Base-by-base conservation (phyloP, 2,329 filamentous ascomycete species). In the Allantophomopsis lycopodina region DNA sequence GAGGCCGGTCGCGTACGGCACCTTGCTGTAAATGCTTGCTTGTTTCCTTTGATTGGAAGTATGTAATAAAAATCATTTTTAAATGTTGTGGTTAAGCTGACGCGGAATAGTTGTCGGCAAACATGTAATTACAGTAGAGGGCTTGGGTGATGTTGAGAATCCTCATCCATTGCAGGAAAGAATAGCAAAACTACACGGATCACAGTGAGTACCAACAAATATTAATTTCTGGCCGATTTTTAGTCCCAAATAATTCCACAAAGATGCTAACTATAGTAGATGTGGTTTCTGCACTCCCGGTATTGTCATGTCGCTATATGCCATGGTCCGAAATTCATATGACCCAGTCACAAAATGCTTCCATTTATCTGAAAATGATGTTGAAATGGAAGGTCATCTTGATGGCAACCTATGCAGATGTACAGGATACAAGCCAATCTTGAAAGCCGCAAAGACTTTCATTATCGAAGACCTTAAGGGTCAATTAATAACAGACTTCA, bases 271-370 rank as follows among this genome's bases (percentile, higher is more conserved):
- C 23, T 12, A 28, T 28, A 8, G 7, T 33, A 50, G 48, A 46
- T 51, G 50, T 37, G 48, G 49, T 8, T 96, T 96, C 61, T 96
- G 89, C 55, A 96, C 89, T 0, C 89, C 89, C 7, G 89, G 89
- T 3, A 95, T 96, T 52, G 87, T 95, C 46, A 95, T 96, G 83
- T 94, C 87, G 56, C 61, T 95, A 44, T 96, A 96, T 58, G 89
- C 89, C 2, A 68, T 95, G 35, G 68, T 96, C 23, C 75, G 89
- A 42, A 95, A 95, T 54, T 83, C 86, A 45, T 69, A 78, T 12
- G 67, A 71, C 14, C 87, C 88, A 23, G 21, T 42, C 11, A 45
- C 48, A 7, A 48, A 47, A 34, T 40, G 38, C 18, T 53, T 51
- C 16, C 37, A 44, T 12, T 39, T 53, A 0, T 79, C 76, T 3